phyloP scores from a whole-genome alignment of 2,329 filamentous ascomycete genomes.

The Ceratocystis diversiconidia region DNA sequence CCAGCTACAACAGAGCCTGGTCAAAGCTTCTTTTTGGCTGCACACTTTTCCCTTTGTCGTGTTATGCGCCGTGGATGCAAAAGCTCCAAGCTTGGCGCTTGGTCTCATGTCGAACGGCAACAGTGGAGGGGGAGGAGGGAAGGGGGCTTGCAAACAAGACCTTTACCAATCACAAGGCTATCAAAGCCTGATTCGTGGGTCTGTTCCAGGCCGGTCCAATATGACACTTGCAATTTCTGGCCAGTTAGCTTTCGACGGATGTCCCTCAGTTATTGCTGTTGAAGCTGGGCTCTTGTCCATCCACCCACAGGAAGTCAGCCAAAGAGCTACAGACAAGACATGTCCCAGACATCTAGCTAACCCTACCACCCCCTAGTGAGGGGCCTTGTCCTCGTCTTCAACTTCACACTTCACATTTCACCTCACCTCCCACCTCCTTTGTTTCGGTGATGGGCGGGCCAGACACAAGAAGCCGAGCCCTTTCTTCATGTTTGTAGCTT shows the following conservation, averaged over 20 bases:
- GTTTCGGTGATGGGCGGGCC: slow-evolving; percentile 2
- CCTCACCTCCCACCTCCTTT: not conserved
- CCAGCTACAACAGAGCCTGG: not conserved
- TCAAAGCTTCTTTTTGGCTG: not conserved
- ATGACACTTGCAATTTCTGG: not conserved
- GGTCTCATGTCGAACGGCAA: not conserved
- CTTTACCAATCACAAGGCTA: not conserved
- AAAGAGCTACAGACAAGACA: not conserved
- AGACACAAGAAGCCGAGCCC: not conserved
- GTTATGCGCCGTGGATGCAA: not conserved
- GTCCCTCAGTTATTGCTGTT: not conserved
- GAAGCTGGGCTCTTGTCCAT: not conserved
- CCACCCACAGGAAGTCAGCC: not conserved
- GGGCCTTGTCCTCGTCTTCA: not conserved
- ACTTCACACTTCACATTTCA: not conserved
- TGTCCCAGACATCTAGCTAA: not conserved
- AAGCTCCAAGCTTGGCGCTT: slow-evolving; percentile 7
- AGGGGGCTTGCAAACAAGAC: not conserved
- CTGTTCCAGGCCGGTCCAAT: not conserved
- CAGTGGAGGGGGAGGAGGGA: not conserved
- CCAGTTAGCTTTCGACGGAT: not conserved
- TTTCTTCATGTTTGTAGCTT: not conserved
- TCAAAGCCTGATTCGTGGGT: not conserved
- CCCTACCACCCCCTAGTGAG: not conserved
- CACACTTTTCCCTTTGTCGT: not conserved